Evolutionary conservation across 2,329 filamentous ascomycete species (phyloP), one percentile per base, ranked within the genome.

Genomic region (Salinomyces thailandicus): DNA sequence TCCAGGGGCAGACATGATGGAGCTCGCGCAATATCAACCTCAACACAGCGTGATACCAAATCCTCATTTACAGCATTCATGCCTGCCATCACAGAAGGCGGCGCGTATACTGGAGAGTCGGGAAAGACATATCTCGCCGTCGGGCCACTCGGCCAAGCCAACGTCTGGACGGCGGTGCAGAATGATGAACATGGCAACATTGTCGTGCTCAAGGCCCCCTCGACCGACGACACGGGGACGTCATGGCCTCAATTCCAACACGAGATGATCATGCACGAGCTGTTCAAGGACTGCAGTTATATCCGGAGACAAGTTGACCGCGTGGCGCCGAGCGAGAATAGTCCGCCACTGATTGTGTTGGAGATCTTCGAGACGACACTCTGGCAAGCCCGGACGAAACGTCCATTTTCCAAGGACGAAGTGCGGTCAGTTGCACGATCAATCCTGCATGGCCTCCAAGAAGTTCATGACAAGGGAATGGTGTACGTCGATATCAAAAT

Each of bases 181-280:
- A 45, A 42, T 16, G 42, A 30, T 13, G 38, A 47, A 19, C 27
- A 38, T 17, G 30, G 33, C 11, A 44, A 51, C 9, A 39, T 54
- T 18, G 44, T 53, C 13, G 43, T 55, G 5, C 37, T 55, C 31
- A 55, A 55, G 34, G 41, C 47, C 11, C 52, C 52, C 2, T 44
- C 42, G 15, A 33, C 37, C 7, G 36, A 45, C 18, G 51, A 53
- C 31, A 36, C 27, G 1, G 35, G 35, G 6, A 31, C 39, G 36
- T 31, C 33, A 34, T 54, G 45, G 43, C 51, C 51, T 2, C 30
- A 37, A 5, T 54, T 55, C 36, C 42, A 46, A 18, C 43, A 51
- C 17, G 52, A 55, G 32, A 52, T 55, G 48, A 44, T 51, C 32
- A 54, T 55, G 47, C 52, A 55, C 31, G 50, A 54, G 39, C 37